These are phyloP conservation scores for Podaxis sp. DNA, from an alignment of 768 basidiomycete species.

Conservation along the genomic window DNA sequence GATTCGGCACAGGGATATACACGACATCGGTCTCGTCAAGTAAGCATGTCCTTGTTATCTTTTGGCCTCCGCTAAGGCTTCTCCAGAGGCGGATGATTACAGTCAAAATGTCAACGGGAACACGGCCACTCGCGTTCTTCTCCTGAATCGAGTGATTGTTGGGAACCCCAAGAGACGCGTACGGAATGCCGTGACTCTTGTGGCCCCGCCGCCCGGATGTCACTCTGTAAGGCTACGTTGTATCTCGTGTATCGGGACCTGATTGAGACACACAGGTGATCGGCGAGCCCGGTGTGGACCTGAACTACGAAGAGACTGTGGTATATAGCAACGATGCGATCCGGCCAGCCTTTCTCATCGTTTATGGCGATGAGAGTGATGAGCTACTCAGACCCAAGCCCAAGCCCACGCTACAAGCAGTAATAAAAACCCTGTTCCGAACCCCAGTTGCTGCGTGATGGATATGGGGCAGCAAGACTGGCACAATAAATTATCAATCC, in stretches of 20 bases:
- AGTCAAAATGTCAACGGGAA: conserved; percentile 35
- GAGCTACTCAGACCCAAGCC: conserved; percentile 14
- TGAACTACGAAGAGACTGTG: conserved; percentile 69
- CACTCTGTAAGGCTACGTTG: conserved; percentile 43
- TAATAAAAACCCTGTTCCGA: conserved; percentile 39
- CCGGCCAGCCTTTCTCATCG: conserved; percentile 61
- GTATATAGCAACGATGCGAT: conserved; percentile 65
- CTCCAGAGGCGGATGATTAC: conserved; percentile 65
- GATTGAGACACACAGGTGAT: conserved; percentile 35
- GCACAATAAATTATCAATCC: conserved; percentile 14
- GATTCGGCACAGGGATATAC: conserved; percentile 71
- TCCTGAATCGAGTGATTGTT: conserved; percentile 61
- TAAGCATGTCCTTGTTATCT: conserved; percentile 22
- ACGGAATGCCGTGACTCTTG: conserved; percentile 43
- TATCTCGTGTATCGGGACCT: conserved; percentile 3
- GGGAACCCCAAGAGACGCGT: conserved; percentile 50
- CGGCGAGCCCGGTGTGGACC: conserved; percentile 57
- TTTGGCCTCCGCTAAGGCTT: neutral
- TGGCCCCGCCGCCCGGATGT: conserved; percentile 50
- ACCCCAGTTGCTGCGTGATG: conserved; percentile 41
- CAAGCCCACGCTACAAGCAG: conserved; percentile 27
- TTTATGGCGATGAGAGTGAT: conserved; percentile 39
- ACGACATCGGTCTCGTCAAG: conserved; percentile 65
- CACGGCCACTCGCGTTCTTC: conserved; percentile 42
- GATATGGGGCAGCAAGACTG: neutral